These are phyloP conservation scores for Arabidopsis arenosa DNA, from an alignment of 345 rosid species.

Conservation along the genomic window DNA sequence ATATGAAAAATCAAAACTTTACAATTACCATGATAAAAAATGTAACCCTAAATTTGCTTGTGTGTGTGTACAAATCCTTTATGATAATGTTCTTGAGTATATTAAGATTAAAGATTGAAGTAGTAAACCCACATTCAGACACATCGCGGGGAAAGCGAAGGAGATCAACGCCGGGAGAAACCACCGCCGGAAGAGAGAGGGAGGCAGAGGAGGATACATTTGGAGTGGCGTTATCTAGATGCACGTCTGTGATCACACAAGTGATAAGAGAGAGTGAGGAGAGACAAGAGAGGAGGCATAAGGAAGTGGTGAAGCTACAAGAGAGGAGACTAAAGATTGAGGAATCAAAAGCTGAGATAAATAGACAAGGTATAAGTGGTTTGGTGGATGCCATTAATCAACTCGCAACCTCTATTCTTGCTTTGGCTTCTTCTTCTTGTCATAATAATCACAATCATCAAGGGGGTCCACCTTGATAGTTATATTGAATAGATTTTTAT, in stretches of 20 bases:
- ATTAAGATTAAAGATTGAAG: neutral
- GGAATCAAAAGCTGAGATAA: slow-evolving; percentile 63
- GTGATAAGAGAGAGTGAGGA: slow-evolving; percentile 65
- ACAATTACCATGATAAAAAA: neutral
- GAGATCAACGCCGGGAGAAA: slow-evolving; percentile 31
- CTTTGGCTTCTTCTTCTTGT: slow-evolving; percentile 54
- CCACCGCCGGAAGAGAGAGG: neutral
- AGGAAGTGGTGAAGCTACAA: slow-evolving; percentile 58
- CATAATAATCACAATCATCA: slow-evolving; percentile 20
- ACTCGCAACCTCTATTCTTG: slow-evolving; percentile 70
- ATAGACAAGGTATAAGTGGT: slow-evolving; percentile 55
- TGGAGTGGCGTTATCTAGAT: slow-evolving; percentile 59
- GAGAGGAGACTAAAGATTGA: slow-evolving; percentile 69
- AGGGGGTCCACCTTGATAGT: slow-evolving; percentile 12
- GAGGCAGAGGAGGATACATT: slow-evolving; percentile 36
- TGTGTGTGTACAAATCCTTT: neutral
- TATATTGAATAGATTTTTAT: neutral
- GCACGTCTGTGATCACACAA: slow-evolving; percentile 71
- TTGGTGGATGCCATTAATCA: slow-evolving; percentile 72
- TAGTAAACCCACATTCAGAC: slow-evolving; percentile 44
- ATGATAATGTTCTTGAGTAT: neutral
- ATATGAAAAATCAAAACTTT: neutral
- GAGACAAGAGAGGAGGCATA: slow-evolving; percentile 68
- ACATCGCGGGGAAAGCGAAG: slow-evolving; percentile 62
- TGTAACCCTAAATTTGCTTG: slow-evolving; percentile 16